Base-by-base conservation (phyloP, 2,329 filamentous ascomycete genomes). In the Fusarium mundagurra region DNA sequence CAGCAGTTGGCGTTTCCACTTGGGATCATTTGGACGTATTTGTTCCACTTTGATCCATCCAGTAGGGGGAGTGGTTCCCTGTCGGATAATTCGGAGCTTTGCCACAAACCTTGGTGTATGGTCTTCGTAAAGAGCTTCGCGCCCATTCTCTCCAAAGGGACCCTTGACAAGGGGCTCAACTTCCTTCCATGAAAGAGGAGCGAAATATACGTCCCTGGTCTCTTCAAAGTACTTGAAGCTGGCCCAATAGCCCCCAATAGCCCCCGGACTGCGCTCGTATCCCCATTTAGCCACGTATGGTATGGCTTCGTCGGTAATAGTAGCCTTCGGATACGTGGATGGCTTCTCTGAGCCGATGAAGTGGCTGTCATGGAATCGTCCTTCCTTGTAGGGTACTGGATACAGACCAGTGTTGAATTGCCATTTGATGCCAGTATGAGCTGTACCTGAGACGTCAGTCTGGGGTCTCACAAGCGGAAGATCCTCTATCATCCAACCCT, bases 391-490 rank as follows among this genome's bases (percentile, higher is more conserved):
- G 5, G 45, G 27, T 50, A 50, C 20, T 50, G 47, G 10, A 0
- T 31, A 50, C 20, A 50, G 27, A 13, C 5, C 29, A 9, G 47
- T 50, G 47, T 33, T 50, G 16, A 50, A 50, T 50, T 50, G 10
- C 29, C 29, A 50, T n/a, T 50, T 50, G 47, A n/a, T 33, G 8
- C 47, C 47, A 1, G 22, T 50, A 31, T 31, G 47, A 50, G 47
- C 20, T 1, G 29, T 0, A n/a, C 0, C 14, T 18, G 20, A 3
- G 0, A 50, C 0, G 29, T n/a, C 1, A n/a, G 10, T 31, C 27
- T 48, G 45, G 17, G 14, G 5, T 31, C 14, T 31, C 6, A 48
- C 13, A 0, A 13, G 1, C 3, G 20, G 27, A 31, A 48, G 27
- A 12, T 0, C 29, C 29, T 50, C 29, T 17, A 31, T 48, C 29